Percentiles rank a stretch among this genome's conserved stretches.
phyloP scores from a whole-genome alignment of 441 rosid genomes.

The Heliophila coronopifolia region DNA sequence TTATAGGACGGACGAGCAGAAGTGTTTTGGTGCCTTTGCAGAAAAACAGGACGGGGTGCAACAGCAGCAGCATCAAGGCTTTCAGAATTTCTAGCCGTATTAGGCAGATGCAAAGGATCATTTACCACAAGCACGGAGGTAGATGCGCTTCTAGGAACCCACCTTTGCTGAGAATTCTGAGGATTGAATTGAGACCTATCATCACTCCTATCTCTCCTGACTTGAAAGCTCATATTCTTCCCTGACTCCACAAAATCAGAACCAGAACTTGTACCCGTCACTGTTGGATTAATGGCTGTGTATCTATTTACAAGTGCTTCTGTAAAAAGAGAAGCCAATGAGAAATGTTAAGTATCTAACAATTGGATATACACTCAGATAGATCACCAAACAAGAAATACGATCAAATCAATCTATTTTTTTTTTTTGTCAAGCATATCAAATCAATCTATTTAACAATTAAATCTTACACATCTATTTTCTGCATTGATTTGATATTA shows the following conservation, averaged over 20 bases:
- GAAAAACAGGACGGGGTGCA: constrained; percentile 12
- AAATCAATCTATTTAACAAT: too few species aligned
- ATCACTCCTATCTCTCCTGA: constrained; percentile 51
- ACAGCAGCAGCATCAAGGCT: background rate
- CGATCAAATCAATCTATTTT: background rate
- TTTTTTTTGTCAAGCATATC: too few species aligned
- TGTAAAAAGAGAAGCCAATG: background rate
- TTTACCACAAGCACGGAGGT: constrained; percentile 16
- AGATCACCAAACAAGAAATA: background rate
- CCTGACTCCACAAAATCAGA: constrained; percentile 19
- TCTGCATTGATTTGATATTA: background rate
- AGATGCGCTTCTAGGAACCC: constrained; percentile 72
- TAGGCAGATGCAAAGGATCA: constrained; percentile 15
- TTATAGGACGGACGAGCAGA: constrained; percentile 9
- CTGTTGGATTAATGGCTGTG: constrained; percentile 9
- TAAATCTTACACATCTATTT: background rate
- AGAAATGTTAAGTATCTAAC: background rate
- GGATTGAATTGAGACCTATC: constrained; percentile 41
- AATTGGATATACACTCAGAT: background rate
- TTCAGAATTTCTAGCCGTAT: constrained; percentile 1
- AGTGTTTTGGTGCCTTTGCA: constrained; percentile 2
- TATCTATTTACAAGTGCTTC: background rate
- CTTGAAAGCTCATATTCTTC: constrained; percentile 52
- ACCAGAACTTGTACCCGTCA: constrained; percentile 24
- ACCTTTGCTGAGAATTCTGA: constrained; percentile 47